Evolutionary conservation across 1,284 basidiomycete species (phyloP), one percentile per base, ranked within the genome.

Genomic region (Cutaneotrichosporon sp.): DNA sequence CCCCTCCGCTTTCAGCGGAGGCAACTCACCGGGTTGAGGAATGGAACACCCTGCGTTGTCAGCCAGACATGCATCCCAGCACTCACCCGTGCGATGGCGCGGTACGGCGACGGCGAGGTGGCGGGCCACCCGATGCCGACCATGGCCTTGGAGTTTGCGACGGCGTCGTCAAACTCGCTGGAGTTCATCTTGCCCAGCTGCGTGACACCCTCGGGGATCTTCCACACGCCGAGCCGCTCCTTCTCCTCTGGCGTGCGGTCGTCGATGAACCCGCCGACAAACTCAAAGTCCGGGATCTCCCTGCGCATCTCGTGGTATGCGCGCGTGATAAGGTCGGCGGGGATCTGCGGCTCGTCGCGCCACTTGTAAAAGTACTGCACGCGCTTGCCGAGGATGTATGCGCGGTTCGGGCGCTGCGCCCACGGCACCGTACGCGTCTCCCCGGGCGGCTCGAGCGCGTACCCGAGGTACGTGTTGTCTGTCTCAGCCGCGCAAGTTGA

Each of bases 241-340:
- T 29, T 34, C 20, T 59, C 50, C 51, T 56, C 27, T 7, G 49
- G 51, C 22, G 18, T 38, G 2, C 66, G 36, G 25, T 60, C 50
- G 47, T 69, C 66, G 14, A 34, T 54, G 46, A 61, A 58, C 18
- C 56, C 61, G 36, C 57, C 66, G 2, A 69, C 66, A 43, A 71
- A 69, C 54, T 71, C 66, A 24, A 71, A 69, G 38, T 64, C 67
- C 2, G 66, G 65, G 42, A 62, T 68, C 54, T 67, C 65, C 16
- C 51, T 29, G 4, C 60, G 52, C 22, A 71, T 55, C 22, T 69
- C 66, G n/a, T 46, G 29, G 55, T 33, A 36, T 8, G 69, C 69
- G 16, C 64, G 60, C 18, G 58, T 36, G 45, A 62, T 66, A 18
- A 59, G 60, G 9, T 51, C 56, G 46, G 31, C 52, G 42, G 33